These are phyloP conservation scores for Apiospora arundinis DNA, from an alignment of 2,329 filamentous ascomycete species.

Conservation along the genomic window DNA sequence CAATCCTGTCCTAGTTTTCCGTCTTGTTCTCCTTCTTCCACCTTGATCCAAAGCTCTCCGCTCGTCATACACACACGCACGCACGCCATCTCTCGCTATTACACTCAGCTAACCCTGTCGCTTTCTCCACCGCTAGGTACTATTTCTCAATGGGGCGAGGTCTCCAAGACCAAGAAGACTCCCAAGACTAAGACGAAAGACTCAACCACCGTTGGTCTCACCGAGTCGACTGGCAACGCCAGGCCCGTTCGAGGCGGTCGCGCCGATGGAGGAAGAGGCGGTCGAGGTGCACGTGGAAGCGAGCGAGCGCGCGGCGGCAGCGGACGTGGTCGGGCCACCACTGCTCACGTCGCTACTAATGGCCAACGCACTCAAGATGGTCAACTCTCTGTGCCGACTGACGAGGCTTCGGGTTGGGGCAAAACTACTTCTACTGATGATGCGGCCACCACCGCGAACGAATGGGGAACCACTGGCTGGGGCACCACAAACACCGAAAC, in stretches of 20 bases:
- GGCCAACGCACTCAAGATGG: constrained; percentile 65
- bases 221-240: constrained; percentile 53
- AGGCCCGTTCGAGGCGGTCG: constrained; percentile 67
- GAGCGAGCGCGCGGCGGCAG: constrained; percentile 64
- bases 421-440: constrained; percentile 48
- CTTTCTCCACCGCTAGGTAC: constrained; percentile 58
- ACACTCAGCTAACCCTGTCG: constrained; percentile 35
- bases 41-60: background rate
- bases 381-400: constrained; percentile 69
- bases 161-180: constrained; percentile 81
- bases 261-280: constrained; percentile 47
- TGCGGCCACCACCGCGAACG: constrained; percentile 43
- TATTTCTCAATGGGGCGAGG: constrained; percentile 84
- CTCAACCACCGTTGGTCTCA: constrained; percentile 55
- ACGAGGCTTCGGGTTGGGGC: constrained; percentile 71
- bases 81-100: background rate
- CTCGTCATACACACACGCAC: background rate
- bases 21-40: background rate
- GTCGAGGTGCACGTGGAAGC: constrained; percentile 47
- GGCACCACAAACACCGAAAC: constrained; percentile 38
- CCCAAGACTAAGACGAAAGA: constrained; percentile 75
- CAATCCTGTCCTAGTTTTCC: background rate
- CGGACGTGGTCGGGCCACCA: constrained; percentile 68
- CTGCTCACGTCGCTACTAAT: constrained; percentile 62
- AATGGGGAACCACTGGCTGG: constrained; percentile 53